Conservation (phyloP, 1,284 basidiomycete species). For the Moesziomyces sp. region DNA sequence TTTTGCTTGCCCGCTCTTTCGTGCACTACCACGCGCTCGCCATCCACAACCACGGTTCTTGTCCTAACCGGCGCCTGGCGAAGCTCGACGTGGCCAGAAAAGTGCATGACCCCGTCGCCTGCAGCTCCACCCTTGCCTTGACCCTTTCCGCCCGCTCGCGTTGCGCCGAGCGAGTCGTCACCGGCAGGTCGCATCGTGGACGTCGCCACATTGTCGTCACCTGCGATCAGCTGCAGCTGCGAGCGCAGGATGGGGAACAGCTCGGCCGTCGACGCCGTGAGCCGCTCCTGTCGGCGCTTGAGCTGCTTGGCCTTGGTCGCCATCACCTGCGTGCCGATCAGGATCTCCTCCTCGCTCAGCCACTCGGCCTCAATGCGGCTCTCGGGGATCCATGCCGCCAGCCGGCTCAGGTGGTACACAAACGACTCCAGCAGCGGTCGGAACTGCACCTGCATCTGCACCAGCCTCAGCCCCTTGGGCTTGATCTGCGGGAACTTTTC, state of each 20-base stretch:
- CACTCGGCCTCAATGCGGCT: slow-evolving; percentile 29
- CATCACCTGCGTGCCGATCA: slow-evolving; percentile 37
- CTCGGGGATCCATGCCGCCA: slow-evolving; percentile 42
- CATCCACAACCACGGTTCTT: slow-evolving; percentile 17
- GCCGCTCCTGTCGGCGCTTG: slow-evolving; percentile 25
- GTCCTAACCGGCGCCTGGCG: neutral
- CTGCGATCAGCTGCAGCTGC: slow-evolving; percentile 25
- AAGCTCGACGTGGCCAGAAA: slow-evolving; percentile 13
- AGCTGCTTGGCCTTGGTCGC: slow-evolving; percentile 28
- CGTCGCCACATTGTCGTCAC: slow-evolving; percentile 13
- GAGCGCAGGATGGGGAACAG: slow-evolving; percentile 24
- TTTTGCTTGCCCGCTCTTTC: neutral
- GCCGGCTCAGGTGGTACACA: slow-evolving; percentile 25
- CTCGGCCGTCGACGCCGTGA: slow-evolving; percentile 31
- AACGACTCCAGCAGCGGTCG: slow-evolving; percentile 25
- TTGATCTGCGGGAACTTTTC: slow-evolving; percentile 16
- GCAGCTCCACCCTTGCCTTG: slow-evolving; percentile 2
- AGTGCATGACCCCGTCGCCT: slow-evolving; percentile 4
- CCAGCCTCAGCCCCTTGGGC: slow-evolving; percentile 12
- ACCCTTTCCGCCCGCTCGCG: neutral
- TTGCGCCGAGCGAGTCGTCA: neutral
- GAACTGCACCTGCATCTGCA: slow-evolving; percentile 20
- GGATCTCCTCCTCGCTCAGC: slow-evolving; percentile 40
- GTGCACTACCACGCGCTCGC: slow-evolving; percentile 15
- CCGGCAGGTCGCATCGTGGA: slow-evolving; percentile 8